Percentiles rank a stretch among this genome's conserved stretches.
These are phyloP conservation scores for Melampsora larici-populina DNA, from an alignment of 1,284 basidiomycete genomes.

Conservation along the genomic window DNA sequence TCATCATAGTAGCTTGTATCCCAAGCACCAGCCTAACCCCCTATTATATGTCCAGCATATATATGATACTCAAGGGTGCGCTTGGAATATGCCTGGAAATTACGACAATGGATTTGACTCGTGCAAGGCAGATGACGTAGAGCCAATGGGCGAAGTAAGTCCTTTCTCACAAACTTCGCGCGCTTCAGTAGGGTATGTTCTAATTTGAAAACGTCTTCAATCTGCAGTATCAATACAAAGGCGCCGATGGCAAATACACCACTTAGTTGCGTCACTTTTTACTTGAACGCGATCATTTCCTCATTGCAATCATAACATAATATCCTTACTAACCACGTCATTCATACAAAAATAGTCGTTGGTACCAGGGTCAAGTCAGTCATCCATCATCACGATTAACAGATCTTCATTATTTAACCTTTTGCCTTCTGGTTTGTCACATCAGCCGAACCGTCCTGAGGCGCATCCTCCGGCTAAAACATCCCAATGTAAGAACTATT, in stretches of 20 bases:
- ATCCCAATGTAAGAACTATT: not conserved
- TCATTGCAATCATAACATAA: no score
- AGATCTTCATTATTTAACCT: no score
- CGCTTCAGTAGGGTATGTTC: not conserved
- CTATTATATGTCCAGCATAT: slow-evolving; percentile 39
- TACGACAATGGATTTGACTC: slow-evolving; percentile 49
- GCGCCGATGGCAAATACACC: not conserved
- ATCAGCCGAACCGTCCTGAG: not conserved
- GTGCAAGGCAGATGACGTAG: slow-evolving; percentile 49
- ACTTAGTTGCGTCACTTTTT: not conserved
- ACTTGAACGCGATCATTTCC: not conserved
- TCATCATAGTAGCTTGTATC: no score
- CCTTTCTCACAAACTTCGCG: not conserved
- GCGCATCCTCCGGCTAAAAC: not conserved
- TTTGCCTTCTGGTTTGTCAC: no score
- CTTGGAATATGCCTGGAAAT: slow-evolving; percentile 48
- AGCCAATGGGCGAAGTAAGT: slow-evolving; percentile 47
- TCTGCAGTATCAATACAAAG: not conserved
- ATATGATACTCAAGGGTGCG: slow-evolving; percentile 46
- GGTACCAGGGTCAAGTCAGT: slow-evolving; percentile 1
- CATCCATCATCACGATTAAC: no score
- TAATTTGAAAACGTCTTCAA: not conserved
- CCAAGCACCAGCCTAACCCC: no score
- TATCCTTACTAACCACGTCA: not conserved
- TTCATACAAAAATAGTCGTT: not conserved